A percentile compares a stretch with the other conserved stretches of the same genome.
These are phyloP conservation scores for Debaryomycetaceae sp. DNA, from an alignment of 1,139 yeast species.

Conservation along the genomic window DNA sequence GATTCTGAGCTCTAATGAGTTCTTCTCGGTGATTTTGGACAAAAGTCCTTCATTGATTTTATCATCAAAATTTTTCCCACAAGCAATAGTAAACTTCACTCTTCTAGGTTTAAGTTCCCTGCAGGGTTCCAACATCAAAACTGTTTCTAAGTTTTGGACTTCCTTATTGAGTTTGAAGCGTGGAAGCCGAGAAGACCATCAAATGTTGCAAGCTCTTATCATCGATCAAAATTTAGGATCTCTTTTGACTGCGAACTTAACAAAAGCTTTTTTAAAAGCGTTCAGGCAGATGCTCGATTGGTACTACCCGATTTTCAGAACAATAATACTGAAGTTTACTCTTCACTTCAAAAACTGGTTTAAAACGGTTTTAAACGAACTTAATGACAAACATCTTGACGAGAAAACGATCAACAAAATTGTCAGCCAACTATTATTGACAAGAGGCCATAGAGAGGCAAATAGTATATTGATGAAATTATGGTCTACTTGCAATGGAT, in stretches of 20 bases:
- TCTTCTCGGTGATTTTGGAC: conserved; percentile 46
- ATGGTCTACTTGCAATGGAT: conserved; percentile 58
- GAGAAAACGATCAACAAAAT: conserved; percentile 50
- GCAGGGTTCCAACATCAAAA: conserved; percentile 64
- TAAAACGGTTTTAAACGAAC: conserved; percentile 21
- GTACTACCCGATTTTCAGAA: conserved; percentile 53
- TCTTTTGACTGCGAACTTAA: conserved; percentile 26
- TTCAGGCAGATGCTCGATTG: conserved; percentile 62
- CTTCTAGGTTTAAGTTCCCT: conserved; percentile 47
- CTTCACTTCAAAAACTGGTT: conserved; percentile 49
- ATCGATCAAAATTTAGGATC: conserved; percentile 37
- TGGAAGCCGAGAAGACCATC: conserved; percentile 50
- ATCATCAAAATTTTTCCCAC: conserved; percentile 28
- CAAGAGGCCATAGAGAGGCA: conserved; percentile 64
- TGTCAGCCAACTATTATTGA: conserved; percentile 27
- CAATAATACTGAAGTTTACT: conserved; percentile 52
- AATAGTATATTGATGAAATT: conserved; percentile 55
- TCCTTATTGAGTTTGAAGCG: conserved; percentile 50
- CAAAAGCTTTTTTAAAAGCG: conserved; percentile 39
- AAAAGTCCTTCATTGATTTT: conserved; percentile 49
- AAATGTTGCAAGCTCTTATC: conserved; percentile 29
- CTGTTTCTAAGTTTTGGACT: conserved; percentile 66
- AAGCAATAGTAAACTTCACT: conserved; percentile 37
- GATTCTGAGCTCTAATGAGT: conserved; percentile 40
- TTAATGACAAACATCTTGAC: conserved; percentile 19